These are phyloP conservation scores for Melampsora occidentalis DNA, from an alignment of 1,284 basidiomycete species.

Conservation along the genomic window DNA sequence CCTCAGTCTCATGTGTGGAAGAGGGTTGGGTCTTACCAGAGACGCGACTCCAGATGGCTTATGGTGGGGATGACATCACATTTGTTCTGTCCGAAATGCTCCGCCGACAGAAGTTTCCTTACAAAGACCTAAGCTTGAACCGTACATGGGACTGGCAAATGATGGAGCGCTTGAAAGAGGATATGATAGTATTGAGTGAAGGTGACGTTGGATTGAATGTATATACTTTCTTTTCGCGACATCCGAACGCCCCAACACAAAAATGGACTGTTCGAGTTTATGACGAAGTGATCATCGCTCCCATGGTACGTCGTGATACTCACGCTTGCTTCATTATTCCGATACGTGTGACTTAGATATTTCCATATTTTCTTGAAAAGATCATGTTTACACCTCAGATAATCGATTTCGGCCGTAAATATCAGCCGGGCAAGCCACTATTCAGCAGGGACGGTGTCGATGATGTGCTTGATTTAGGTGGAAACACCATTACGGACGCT, in stretches of 20 bases:
- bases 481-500: constrained; percentile 47
- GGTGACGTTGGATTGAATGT: constrained; percentile 79
- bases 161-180: constrained; percentile 80
- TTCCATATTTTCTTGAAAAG: constrained; percentile 55
- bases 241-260: constrained; percentile 70
- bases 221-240: constrained; percentile 81
- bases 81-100: constrained; percentile 79
- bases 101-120: constrained; percentile 79
- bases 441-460: constrained; percentile 52
- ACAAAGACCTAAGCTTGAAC: constrained; percentile 72
- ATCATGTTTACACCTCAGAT: constrained; percentile 88
- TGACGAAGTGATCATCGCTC: constrained; percentile 91
- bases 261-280: constrained; percentile 90
- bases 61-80: constrained; percentile 92
- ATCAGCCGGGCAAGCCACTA: constrained; percentile 50
- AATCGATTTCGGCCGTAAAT: constrained; percentile 80
- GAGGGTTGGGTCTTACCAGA: constrained; percentile 87
- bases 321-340: background rate
- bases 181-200: constrained; percentile 78
- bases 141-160: constrained; percentile 78
- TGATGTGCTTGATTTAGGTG: constrained; percentile 55
- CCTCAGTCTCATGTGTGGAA: constrained; percentile 88
- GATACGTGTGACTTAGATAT: background rate
- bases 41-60: constrained; percentile 77
- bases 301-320: constrained; percentile 65